Evolutionary conservation across 1,284 basidiomycete species (phyloP), one percentile per base, ranked within the genome.

Genomic region (Macrocystidia cucumis): DNA sequence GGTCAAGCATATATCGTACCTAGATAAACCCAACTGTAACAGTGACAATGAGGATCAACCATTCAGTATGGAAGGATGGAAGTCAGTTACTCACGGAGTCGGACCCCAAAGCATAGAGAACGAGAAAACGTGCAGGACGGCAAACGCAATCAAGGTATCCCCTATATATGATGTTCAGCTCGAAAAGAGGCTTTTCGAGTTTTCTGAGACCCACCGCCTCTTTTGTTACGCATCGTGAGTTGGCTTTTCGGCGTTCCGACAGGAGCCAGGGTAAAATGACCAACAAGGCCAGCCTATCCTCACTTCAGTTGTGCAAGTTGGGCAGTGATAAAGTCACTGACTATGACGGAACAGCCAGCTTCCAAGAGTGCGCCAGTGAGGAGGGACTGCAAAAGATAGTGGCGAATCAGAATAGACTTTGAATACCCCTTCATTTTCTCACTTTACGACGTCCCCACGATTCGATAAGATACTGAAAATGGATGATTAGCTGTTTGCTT

Each of bases 61-160:
- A 32, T 31, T 9, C 9, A 29, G 22, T 16, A 29, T 31, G 9
- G 32, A 35, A 23, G 22, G 32, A 24, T 25, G 5, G 17, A 11
- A 16, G 7, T 16, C 16, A 27, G n/a, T 31, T 22, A 77, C 77
- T 67, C 69, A 81, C 49, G 78, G 82, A 9, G 74, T 74, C 3
- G 78, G 73, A 2, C 80, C 83, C 80, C 80, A 87, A 64, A 82
- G 82, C 40, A 80, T 65, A 1, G 69, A 71, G 59, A 74, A 88
- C 12, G 70, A 72, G 44, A 78, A 71, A n/a, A 88, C 76, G 43
- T 88, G 84, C 22, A 88, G 55, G 19, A 87, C 73, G 2, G 83
- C 84, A 50, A 88, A 87, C 0, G 84, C 76, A 46, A 85, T 82
- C 25, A 84, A 59, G 0, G 72, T 67, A 44, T 79, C 72, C 32